Evolutionary conservation across 495 filamentous ascomycete species (phyloP).

Genomic region (Hyphodiscus hymeniophilus): DNA sequence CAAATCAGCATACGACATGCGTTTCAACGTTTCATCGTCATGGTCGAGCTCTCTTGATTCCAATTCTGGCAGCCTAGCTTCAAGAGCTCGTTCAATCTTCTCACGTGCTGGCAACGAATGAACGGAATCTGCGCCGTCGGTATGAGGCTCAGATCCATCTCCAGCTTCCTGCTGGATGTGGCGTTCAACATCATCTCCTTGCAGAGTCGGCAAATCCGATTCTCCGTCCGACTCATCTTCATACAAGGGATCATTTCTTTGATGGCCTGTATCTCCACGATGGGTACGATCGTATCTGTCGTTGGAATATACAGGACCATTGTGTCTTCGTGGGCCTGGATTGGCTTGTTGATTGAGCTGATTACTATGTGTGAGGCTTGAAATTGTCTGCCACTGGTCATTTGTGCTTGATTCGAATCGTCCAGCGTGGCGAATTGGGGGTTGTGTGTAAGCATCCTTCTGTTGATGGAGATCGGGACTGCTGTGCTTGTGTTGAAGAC

Average conservation of each 20-base stretch:
- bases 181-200: background rate
- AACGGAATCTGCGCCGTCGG: background rate
- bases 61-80: background rate
- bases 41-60: conserved; percentile 32
- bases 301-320: too few relatives aligned
- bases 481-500: background rate
- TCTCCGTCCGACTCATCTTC: too few relatives aligned
- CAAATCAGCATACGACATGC: conserved; percentile 46
- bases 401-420: background rate
- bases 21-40: conserved; percentile 38
- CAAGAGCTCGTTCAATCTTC: background rate
- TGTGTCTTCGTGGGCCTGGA: too few relatives aligned
- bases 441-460: background rate
- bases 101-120: background rate
- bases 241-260: too few relatives aligned
- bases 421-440: conserved; percentile 1
- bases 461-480: background rate
- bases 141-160: background rate
- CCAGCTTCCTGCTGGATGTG: background rate
- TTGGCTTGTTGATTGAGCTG: too few relatives aligned
- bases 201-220: background rate
- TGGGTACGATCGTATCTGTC: too few relatives aligned
- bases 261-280: background rate
- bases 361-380: too few relatives aligned
- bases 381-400: background rate